phyloP scores from a whole-genome alignment of 371 early-diverging fungal genomes.

The Saksenaea vasiformis region DNA sequence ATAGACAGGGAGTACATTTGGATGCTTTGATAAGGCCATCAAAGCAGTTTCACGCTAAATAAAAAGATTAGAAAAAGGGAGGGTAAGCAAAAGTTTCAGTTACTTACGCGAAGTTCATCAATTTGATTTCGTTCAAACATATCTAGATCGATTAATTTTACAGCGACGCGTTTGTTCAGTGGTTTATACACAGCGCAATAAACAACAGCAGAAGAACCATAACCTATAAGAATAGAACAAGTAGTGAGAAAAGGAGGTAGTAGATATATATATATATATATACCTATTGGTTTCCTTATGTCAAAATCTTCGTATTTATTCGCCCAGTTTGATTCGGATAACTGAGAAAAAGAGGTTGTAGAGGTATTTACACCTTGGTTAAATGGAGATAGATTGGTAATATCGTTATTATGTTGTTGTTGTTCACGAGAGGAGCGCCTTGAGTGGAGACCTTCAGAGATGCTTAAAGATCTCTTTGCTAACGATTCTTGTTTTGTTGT shows the following conservation, averaged over 20 bases:
- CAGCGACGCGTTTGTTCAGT: conserved; percentile 14
- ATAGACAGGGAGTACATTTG: conserved; percentile 79
- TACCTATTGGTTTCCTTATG: not conserved
- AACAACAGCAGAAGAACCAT: conserved; percentile 79
- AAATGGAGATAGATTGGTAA: not conserved
- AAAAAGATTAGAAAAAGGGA: not conserved
- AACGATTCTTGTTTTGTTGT: not conserved
- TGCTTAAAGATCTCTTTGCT: conserved; percentile 1
- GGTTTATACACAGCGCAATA: conserved; percentile 52
- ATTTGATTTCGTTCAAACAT: conserved; percentile 21
- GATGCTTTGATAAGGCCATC: conserved; percentile 85
- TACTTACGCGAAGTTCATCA: conserved; percentile 17
- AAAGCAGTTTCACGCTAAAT: conserved; percentile 80
- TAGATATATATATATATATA: too few relatives aligned
- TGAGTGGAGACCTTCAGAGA: not conserved
- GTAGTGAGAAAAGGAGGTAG: too few relatives aligned
- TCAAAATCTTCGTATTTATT: conserved; percentile 4
- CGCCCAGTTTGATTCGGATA: conserved; percentile 3
- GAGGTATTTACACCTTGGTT: not conserved
- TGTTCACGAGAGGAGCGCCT: not conserved
- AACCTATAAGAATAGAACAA: conserved; percentile 42
- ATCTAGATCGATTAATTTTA: conserved; percentile 17
- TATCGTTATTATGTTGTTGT: not conserved
- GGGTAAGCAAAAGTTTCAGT: not conserved
- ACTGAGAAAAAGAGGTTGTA: not conserved